Evolutionary conservation across 768 basidiomycete species (phyloP), one percentile per base, ranked within the genome.

Genomic region (Megacollybia marginata): DNA sequence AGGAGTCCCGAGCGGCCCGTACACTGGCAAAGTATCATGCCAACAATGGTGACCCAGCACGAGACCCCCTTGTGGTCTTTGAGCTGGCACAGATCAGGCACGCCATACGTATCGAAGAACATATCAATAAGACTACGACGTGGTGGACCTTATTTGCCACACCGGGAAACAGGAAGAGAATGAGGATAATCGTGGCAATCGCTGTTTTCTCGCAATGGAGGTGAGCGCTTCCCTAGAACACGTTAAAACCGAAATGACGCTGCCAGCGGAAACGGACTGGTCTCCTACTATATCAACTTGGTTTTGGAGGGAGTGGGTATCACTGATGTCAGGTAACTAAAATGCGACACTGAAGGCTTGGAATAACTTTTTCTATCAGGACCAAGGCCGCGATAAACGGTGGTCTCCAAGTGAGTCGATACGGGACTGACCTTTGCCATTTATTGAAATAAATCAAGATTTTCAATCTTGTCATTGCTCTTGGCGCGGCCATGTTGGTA

Each of bases 141-240:
- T 87, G 73, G 57, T 59, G 62, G 45, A 70, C 74, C 4, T 67
- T 86, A 4, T 78, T 85, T 59, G 54, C 69, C 9, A 88, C 81
- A 0, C 72, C 74, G 5, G 87, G 85, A 2, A 90, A 89, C 61
- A 68, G 79, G 32, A 79, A 75, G 56, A 74, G 88, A 4, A 79
- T 88, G 79, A 65, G 72, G 44, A 73, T 88, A 46, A 78, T 89
- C 52, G 65, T 88, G 52, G 79, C 73, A 1, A 75, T 88, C 42
- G 82, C 80, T 5, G 58, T 85, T 19, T 88, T 85, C 62, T 82
- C 82, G 0, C 88, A 90, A 53, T 88, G 85, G 87, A 82, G 79
- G 78, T 80, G 48, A 40, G 20, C 18, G 23, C 9, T 11, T 23
- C n/a, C 47, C 10, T 20, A 49, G 18, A 48, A 23, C 19, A 31